Base-by-base conservation (phyloP, 768 basidiomycete species). In the Leccinum obscurum region DNA sequence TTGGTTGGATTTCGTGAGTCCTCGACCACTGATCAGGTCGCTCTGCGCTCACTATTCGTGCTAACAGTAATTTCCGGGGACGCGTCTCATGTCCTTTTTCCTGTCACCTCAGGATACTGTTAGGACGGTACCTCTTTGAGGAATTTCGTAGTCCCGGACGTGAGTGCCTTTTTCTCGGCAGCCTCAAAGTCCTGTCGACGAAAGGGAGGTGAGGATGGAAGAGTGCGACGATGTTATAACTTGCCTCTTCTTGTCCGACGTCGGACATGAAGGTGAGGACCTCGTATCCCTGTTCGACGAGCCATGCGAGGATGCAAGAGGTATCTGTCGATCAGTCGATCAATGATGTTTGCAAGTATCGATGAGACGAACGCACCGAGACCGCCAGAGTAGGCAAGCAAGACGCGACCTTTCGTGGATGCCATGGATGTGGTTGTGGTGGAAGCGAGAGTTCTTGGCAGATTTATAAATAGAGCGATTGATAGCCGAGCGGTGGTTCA, bases 221-320 rank as follows among this genome's bases (percentile, higher is more conserved):
- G 52, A 37, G 14, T 39, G 6, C 8, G 30, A 4, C n/a, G 26
- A 48, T 17, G 24, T 1, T n/a, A 11, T 6, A 6, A 64, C 77
- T 32, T 55, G 87, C 92, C 81, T 94, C 92, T 75, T 94, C 92
- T 68, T 94, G 92, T 11, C 92, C 93, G 58, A 96, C 90, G 77
- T 95, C 92, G 13, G 93, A 93, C 92, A 96, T 95, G 84, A 95
- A 98, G 24, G 95, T 93, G 67, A 90, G 86, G 64, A 98, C 96
- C 72, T 98, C 92, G 78, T 98, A 99, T 59, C 93, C 95, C 75
- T 98, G 83, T 75, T 99, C 97, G 76, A 98, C 94, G 77, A 99
- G 82, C 96, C 96, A 99, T 55, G 93, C 93, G 68, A 98, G 89
- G 79, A 99, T 99, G 78, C 96, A 98, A 39, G 96, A 98, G 22